Percentiles rank a stretch among this genome's conserved stretches.
These are phyloP conservation scores for Solanum hybrid DNA, from an alignment of 305 asterid genomes.

Conservation along the genomic window DNA sequence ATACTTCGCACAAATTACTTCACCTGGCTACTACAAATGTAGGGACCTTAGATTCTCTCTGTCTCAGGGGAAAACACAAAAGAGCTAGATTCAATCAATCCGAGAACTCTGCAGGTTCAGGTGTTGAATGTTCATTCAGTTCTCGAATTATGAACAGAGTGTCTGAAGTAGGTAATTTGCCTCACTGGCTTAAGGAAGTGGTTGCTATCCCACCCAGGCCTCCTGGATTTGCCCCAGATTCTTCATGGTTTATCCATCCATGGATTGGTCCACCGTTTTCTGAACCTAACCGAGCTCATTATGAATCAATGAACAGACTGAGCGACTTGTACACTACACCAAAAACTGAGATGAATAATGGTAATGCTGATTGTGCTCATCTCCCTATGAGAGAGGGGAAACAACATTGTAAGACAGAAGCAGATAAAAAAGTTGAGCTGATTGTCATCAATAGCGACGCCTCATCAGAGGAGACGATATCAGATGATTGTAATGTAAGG, in stretches of 20 bases:
- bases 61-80: conserved; percentile 8
- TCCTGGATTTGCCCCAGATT: background rate
- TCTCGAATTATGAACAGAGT: conserved; percentile 7
- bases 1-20: conserved; percentile 5
- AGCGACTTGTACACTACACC: background rate
- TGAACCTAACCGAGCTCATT: conserved; percentile 3
- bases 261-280: conserved; percentile 13
- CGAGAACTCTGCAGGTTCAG: conserved; percentile 3
- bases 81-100: conserved; percentile 6
- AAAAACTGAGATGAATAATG: background rate
- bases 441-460: conserved; percentile 53
- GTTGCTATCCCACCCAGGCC: conserved; percentile 29
- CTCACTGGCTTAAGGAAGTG: conserved; percentile 64
- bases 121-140: conserved; percentile 19
- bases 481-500: conserved; percentile 39
- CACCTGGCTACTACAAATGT: conserved; percentile 15
- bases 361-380: background rate
- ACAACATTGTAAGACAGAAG: background rate
- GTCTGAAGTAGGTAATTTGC: conserved; percentile 26
- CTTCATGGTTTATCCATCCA: conserved; percentile 3
- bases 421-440: conserved; percentile 25
- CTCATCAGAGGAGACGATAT: conserved; percentile 75
- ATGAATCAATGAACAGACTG: conserved; percentile 1
- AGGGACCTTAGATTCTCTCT: conserved; percentile 6
- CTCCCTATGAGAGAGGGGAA: background rate